Conservation (phyloP, 2,329 filamentous ascomycete genomes). For the Immersiporthe knoxdaviesiana region DNA sequence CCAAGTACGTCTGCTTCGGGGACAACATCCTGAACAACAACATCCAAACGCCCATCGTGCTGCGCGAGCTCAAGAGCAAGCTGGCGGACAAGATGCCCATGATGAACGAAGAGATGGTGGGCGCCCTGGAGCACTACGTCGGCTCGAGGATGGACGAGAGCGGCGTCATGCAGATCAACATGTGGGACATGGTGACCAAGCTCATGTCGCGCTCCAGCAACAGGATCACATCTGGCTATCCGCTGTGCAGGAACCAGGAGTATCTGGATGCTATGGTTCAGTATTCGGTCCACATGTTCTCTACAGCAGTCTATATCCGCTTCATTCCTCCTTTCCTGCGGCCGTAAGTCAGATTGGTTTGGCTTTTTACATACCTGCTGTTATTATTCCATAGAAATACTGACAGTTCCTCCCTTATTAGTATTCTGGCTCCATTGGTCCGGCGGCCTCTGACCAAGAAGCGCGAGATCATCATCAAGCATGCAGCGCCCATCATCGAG, state of each 20-base stretch:
- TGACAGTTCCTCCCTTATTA: background rate
- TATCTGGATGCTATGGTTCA: conserved; percentile 10
- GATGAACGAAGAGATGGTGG: conserved; percentile 15
- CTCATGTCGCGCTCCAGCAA: conserved; percentile 7
- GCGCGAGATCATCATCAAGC: conserved; percentile 2
- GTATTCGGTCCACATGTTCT: conserved; percentile 1
- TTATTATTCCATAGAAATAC: background rate
- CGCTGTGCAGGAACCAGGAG: conserved; percentile 12
- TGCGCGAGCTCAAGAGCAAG: conserved; percentile 10
- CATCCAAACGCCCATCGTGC: background rate
- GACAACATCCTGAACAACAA: conserved; percentile 2
- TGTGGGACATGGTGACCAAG: conserved; percentile 11
- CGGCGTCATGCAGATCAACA: conserved; percentile 9
- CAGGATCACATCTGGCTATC: conserved; percentile 12
- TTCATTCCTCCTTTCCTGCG: conserved; percentile 14
- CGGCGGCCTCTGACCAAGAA: conserved; percentile 1
- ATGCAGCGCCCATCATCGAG: conserved; percentile 11
- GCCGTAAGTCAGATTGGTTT: background rate
- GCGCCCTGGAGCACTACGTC: conserved; percentile 2
- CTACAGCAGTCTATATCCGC: conserved; percentile 8
- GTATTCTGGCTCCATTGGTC: conserved; percentile 2
- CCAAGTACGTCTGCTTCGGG: conserved; percentile 5
- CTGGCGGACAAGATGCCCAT: conserved; percentile 11
- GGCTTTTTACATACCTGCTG: too few relatives aligned
- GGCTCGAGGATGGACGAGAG: background rate